Evolutionary conservation across 768 basidiomycete species (phyloP), one percentile per base, ranked within the genome.

Genomic region (Infundibulicybe gibba): DNA sequence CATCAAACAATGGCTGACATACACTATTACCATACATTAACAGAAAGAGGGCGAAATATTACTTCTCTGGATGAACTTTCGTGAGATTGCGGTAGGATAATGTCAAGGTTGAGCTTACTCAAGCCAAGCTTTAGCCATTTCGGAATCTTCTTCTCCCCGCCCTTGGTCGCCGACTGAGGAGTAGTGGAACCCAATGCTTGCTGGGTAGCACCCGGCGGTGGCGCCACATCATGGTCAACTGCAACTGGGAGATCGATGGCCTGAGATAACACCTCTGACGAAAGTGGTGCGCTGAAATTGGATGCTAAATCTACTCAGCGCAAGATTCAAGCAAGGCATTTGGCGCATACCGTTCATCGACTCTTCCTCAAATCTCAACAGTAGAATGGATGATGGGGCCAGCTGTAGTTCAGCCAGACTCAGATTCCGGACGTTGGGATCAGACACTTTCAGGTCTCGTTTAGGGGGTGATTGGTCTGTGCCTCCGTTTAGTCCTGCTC

Each of bases 381-480:
- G 66, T 9, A 95, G 76, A 13, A 93, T 66, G 8, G 90, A 87
- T 2, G 89, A 85, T 1, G 92, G 92, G 1, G 91, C 81, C 17
- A 95, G 70, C 31, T 86, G 76, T 10, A 95, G 74, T 35, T 90
- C 79, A 2, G 73, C 64, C 2, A 95, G 72, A 10, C 75, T 76
- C 43, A 83, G 71, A 58, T 87, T 82, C 54, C 82, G 81, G 21
- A 90, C 81, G 48, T 71, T 66, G 8, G 80, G 79, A 55, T 94
- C 92, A 5, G 87, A 88, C 6, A 90, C 86, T 54, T 84, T 89
- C 55, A 90, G 72, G 45, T 95, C 93, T 20, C 85, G 81, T 56
- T 82, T 85, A 1, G 92, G 93, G 2, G 90, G 90, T 4, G 74
- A 67, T 67, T 93, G 89, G 63, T 88, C 90, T 93, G 47, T 25